Percentiles rank a stretch among this genome's conserved stretches.
Conservation (phyloP, 2,329 filamentous ascomycete genomes). For the Ophiosphaerella narmari region DNA sequence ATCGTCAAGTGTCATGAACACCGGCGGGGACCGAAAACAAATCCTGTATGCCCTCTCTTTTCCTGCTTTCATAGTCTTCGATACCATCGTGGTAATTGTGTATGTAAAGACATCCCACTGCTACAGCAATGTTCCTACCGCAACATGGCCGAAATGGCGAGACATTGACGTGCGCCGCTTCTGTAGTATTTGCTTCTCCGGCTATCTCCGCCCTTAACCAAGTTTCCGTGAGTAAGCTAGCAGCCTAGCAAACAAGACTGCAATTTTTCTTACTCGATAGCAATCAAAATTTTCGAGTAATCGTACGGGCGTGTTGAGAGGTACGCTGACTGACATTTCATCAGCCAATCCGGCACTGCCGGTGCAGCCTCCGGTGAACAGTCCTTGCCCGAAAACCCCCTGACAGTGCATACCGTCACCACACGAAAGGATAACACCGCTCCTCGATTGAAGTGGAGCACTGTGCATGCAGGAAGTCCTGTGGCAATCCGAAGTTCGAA, state of each 20-base stretch:
- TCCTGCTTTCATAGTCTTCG: neutral
- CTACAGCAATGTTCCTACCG: neutral
- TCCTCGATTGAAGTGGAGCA: no score
- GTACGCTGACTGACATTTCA: slow-evolving; percentile 30
- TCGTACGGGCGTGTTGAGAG: slow-evolving; percentile 25
- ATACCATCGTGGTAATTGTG: no score
- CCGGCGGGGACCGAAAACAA: neutral
- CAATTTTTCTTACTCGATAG: slow-evolving; percentile 41
- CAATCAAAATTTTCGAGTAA: slow-evolving; percentile 41
- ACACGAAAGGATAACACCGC: neutral
- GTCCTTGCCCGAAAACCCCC: slow-evolving; percentile 1
- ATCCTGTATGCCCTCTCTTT: neutral
- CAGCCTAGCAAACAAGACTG: slow-evolving; percentile 13
- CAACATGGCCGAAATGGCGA: neutral
- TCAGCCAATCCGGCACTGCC: slow-evolving; percentile 28
- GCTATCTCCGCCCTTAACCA: slow-evolving; percentile 30
- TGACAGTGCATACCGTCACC: slow-evolving; percentile 2
- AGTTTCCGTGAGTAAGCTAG: slow-evolving; percentile 13
- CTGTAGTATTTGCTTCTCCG: slow-evolving; percentile 16
- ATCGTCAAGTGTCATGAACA: neutral
- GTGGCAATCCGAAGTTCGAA: slow-evolving; percentile 1
- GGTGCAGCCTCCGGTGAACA: slow-evolving; percentile 18
- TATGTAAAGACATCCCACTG: no score
- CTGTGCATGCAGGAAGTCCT: neutral
- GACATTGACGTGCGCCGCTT: slow-evolving; percentile 4